Evolutionary conservation across 106 monocot genomes (phyloP), one percentile per base, ranked within the genome.

Genomic region (Dendrobium officinale): DNA sequence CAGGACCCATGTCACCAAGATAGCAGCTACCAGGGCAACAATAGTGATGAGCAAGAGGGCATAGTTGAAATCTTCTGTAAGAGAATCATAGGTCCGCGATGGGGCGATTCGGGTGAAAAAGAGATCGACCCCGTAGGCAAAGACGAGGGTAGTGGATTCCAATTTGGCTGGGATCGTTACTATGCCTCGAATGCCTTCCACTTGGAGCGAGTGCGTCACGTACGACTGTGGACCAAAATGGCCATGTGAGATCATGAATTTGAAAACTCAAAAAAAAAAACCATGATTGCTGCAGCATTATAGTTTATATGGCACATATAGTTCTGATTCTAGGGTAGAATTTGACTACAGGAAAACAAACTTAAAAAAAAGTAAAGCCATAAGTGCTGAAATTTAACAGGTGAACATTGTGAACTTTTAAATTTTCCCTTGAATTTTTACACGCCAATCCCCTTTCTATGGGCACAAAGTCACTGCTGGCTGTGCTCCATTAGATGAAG

Each of bases 41-140:
- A 99, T 95, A 20, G 99, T 99, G 81, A 99, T 66, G 76, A 99
- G 87, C 15, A 99, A 89, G 37, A 99, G 95, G 13, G 90, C 95
- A 31, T 95, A 99, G 85, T 85, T 95, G 81, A 99, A 99, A 72
- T 99, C 99, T 80, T 99, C 99, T 29, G 99, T 99, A 5, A 99
- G 91, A 1, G 99, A 99, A 79, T 99, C 99, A 59, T 95, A 99
- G 44, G 92, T 95, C 73, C 93, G 78, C 44, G 99, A 99, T n/a
- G 99, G 95, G 49, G 99, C 95, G n/a, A 95, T 83, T 66, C 86
- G 84, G 16, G 95, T 95, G 66, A 88, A 99, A 84, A 99, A 99
- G 18, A 99, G 86, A 86, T 99, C 99, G 26, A 99, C 76, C 0
- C 99, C 99, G 18, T 95, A 99, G 45, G 93, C 82, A 85, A 99